Evolutionary conservation across 306 rosid genomes (phyloP), one percentile per base, ranked within the genome.

Genomic region (Pueraria montana): DNA sequence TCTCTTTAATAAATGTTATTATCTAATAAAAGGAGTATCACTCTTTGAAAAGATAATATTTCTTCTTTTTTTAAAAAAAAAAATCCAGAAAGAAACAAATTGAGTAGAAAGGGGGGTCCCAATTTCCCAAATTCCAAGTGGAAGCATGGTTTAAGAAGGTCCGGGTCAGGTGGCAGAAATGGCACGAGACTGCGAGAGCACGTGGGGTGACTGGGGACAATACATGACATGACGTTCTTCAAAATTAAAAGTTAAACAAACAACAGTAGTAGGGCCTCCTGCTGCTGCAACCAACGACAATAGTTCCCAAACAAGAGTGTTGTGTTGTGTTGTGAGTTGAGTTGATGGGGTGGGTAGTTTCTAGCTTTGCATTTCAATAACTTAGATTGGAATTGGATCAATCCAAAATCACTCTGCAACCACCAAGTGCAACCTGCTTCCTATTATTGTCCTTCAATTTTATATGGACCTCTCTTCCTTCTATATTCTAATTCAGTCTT

Each of bases 281-380:
- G 80, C 14, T 81, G 12, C 81, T 52, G 70, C 68, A 86, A 82
- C 89, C 62, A 73, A 86, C 79, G 79, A 74, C 84, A 86, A 79
- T 27, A 36, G 30, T 72, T 63, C 16, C 65, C 83, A 50, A 72
- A 26, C 58, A 26, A 36, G 48, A n/a, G n/a, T n/a, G n/a, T n/a
- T 34, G 24, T 67, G 16, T 14, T 18, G 21, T 34, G 36, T 50
- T 0, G 18, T 3, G 3, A 46, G 17, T 2, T 46, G 16, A 46
- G 48, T 8, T 43, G 13, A 43, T 52, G 8, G n/a, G n/a, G n/a
- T n/a, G n/a, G n/a, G n/a, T n/a, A n/a, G n/a, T n/a, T n/a, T n/a
- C 26, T 58, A 20, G 9, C 66, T 24, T 12, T 58, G 13, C 16
- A 1, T 21, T 36, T 5, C 24, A 3, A 24, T 34, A 30, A 30